Base-by-base conservation (phyloP, 177 flowering plant genomes). In the Tripterygium wilfordii region DNA sequence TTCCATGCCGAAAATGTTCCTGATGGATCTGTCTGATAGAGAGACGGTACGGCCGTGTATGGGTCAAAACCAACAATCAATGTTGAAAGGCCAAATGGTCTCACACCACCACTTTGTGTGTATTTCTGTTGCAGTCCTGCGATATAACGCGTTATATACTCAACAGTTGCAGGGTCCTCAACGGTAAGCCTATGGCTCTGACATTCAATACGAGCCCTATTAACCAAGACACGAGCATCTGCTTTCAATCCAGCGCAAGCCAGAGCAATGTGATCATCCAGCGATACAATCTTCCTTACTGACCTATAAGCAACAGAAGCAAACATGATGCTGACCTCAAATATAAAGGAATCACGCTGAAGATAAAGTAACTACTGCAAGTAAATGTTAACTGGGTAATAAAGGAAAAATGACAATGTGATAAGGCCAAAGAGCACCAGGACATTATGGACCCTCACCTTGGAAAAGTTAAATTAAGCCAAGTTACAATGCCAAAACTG, bases 1-100 rank as follows among this genome's bases (percentile, higher is more conserved):
- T 90, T 90, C 98, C 98, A 90, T 20, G 98, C 95, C 9, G 96
- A 90, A 60, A 90, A 90, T 40, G 98, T 90, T 21, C 96, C 98
- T 1, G 98, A 90, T 45, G 98, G 98, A 69, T 90, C 98, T 7
- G 98, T 90, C 77, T 90, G 98, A 60, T 90, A 90, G 7, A 90
- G 91, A 25, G 96, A 63, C 28, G 98, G 98, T 20, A 76, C 67
- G 37, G 76, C 75, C 5, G 85, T 79, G 64, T 92, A 74, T 3
- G 98, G 98, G 36, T 92, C 98, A 72, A 92, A 92, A 33, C 98
- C 98, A 31, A 84, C 79, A 56, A 90, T 87, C 72, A 90, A 68
- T 29, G 96, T 90, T 31, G 96, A 90, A 50, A 90, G 87, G 19
- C 98, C 98, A 74, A 87, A 90, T 36, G 98, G 98, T 50, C 98